Conservation (phyloP, 768 basidiomycete genomes). For the Pleurotus djamor region DNA sequence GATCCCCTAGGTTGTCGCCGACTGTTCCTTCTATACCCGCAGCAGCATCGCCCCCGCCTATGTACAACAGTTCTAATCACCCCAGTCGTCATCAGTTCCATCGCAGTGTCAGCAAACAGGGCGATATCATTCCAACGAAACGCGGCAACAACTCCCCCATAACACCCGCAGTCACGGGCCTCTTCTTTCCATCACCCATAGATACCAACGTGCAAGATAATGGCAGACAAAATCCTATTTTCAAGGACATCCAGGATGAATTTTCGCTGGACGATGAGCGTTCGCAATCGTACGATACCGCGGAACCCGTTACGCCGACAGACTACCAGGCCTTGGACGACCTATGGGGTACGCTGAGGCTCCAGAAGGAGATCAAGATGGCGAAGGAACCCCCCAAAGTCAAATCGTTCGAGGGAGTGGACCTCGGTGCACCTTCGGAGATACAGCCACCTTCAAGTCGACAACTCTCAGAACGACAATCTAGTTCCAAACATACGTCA, state of each 20-base stretch:
- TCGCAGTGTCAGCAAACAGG: constrained; percentile 4
- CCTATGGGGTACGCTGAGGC: constrained; percentile 66
- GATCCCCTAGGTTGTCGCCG: background rate
- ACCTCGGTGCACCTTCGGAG: constrained; percentile 29
- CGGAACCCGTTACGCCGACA: constrained; percentile 29
- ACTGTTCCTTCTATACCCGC: constrained; percentile 5
- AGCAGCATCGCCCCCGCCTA: constrained; percentile 11
- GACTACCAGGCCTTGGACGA: constrained; percentile 47
- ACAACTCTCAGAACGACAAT: constrained; percentile 15
- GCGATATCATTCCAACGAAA: background rate
- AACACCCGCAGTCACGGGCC: constrained; percentile 47
- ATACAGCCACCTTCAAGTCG: constrained; percentile 20
- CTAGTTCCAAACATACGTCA: constrained; percentile 3
- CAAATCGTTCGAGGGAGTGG: constrained; percentile 56
- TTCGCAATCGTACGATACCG: constrained; percentile 35
- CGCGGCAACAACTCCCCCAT: constrained; percentile 23
- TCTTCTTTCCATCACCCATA: constrained; percentile 41
- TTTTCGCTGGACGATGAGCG: constrained; percentile 17
- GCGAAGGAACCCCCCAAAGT: constrained; percentile 70
- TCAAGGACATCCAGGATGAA: constrained; percentile 7
- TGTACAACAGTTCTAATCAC: constrained; percentile 9
- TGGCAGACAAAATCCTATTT: constrained; percentile 3
- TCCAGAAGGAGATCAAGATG: constrained; percentile 64
- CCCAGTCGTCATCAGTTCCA: constrained; percentile 9
- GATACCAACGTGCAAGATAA: constrained; percentile 25